A percentile compares a stretch with the other conserved stretches of the same genome.
Evolutionary conservation across 2,329 filamentous ascomycete species (phyloP).

Genomic region (Aspergillus sp.): DNA sequence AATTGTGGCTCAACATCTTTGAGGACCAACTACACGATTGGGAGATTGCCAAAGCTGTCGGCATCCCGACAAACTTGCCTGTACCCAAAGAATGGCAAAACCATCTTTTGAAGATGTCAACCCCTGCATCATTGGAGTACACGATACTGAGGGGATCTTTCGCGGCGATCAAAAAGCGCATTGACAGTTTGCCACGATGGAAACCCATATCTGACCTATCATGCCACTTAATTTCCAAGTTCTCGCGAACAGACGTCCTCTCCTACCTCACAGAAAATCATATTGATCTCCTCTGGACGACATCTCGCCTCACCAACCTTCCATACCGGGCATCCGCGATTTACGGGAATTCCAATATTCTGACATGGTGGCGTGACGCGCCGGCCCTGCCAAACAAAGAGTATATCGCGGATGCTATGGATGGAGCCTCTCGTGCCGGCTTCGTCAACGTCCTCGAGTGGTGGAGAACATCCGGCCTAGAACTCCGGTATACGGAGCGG

Average conservation of each 20-base stretch:
- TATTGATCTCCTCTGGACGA: constrained; percentile 78
- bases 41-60: constrained; percentile 80
- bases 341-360: constrained; percentile 78
- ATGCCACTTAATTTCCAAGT: constrained; percentile 88
- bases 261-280: constrained; percentile 67
- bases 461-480: constrained; percentile 82
- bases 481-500: constrained; percentile 79
- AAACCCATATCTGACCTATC: constrained; percentile 76
- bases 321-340: constrained; percentile 86
- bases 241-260: constrained; percentile 77
- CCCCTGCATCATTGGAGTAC: constrained; percentile 78
- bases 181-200: constrained; percentile 67
- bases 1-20: constrained; percentile 87
- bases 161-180: constrained; percentile 69
- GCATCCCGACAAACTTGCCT: constrained; percentile 74
- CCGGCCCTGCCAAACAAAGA: constrained; percentile 81
- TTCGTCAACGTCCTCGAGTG: constrained; percentile 84
- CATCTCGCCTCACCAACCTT: constrained; percentile 76
- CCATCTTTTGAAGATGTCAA: constrained; percentile 62
- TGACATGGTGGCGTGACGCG: constrained; percentile 89
- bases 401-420: constrained; percentile 80
- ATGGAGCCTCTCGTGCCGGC: constrained; percentile 82
- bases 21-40: constrained; percentile 78
- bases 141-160: constrained; percentile 73
- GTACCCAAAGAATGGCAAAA: constrained; percentile 71